These are phyloP conservation scores for Pseudocercospora crystallina DNA, from an alignment of 2,329 filamentous ascomycete species.

Conservation along the genomic window DNA sequence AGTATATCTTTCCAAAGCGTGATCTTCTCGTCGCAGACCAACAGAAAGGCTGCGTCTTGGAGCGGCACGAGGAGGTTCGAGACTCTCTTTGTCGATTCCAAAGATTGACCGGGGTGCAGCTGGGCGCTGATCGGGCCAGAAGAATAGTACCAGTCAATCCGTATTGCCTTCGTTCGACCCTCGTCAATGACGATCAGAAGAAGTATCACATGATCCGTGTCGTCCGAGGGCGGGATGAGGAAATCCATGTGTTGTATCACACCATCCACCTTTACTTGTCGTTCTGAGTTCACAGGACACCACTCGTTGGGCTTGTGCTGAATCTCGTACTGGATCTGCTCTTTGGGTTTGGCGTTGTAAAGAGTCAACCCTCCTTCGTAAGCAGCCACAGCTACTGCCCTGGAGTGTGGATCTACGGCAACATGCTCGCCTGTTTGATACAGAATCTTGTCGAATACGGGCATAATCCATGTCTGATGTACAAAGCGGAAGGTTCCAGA, in stretches of 20 bases:
- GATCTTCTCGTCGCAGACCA: slow-evolving; percentile 40
- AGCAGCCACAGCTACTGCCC: slow-evolving; percentile 67
- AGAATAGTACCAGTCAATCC: slow-evolving; percentile 33
- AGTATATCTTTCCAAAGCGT: slow-evolving; percentile 41
- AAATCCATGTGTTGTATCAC: slow-evolving; percentile 87
- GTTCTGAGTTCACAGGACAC: slow-evolving; percentile 60
- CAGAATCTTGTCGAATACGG: slow-evolving; percentile 52
- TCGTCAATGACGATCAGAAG: slow-evolving; percentile 58
- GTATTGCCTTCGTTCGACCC: slow-evolving; percentile 42
- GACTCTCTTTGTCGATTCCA: slow-evolving; percentile 25
- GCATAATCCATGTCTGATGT: slow-evolving; percentile 59
- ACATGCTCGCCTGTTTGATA: slow-evolving; percentile 64
- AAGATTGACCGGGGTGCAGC: slow-evolving; percentile 25
- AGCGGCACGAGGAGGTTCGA: slow-evolving; percentile 44
- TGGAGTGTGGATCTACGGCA: slow-evolving; percentile 71
- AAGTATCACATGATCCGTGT: slow-evolving; percentile 72
- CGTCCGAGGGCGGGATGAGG: slow-evolving; percentile 66
- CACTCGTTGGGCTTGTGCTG: slow-evolving; percentile 44
- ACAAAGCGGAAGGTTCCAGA: slow-evolving; percentile 60
- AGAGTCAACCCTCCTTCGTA: slow-evolving; percentile 69
- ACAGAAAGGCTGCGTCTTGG: slow-evolving; percentile 41
- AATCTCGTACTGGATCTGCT: slow-evolving; percentile 54
- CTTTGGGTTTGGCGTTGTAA: slow-evolving; percentile 64
- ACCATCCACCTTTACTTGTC: slow-evolving; percentile 56
- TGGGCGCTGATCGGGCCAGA: slow-evolving; percentile 23